Conservation (phyloP, 495 filamentous ascomycete genomes). For the Pseudomonodictys pantanalensis region DNA sequence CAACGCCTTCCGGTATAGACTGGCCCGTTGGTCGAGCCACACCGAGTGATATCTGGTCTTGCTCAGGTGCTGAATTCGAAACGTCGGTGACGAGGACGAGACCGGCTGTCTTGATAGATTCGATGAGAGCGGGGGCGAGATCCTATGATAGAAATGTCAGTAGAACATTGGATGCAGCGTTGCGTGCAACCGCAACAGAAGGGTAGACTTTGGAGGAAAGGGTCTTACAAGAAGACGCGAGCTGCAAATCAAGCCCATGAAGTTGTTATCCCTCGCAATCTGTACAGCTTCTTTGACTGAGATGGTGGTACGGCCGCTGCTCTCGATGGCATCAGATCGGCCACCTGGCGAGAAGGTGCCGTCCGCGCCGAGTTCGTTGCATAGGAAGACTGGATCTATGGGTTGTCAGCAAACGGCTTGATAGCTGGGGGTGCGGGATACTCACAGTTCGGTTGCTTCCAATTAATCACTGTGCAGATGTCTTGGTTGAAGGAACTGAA, state of each 20-base stretch:
- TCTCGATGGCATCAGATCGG: slow-evolving; percentile 49
- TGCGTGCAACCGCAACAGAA: slow-evolving; percentile 30
- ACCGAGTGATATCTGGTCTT: slow-evolving; percentile 36
- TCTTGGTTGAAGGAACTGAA: slow-evolving; percentile 88
- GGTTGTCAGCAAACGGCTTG: slow-evolving; percentile 2
- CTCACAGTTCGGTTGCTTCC: slow-evolving; percentile 97
- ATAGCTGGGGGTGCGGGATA: background rate
- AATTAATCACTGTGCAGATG: slow-evolving; percentile 90
- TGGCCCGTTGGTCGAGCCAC: slow-evolving; percentile 44
- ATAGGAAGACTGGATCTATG: slow-evolving; percentile 83
- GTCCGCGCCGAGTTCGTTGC: slow-evolving; percentile 77
- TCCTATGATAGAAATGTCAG: slow-evolving; percentile 53
- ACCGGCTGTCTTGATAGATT: slow-evolving; percentile 90
- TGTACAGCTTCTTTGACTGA: slow-evolving; percentile 93
- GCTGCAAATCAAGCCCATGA: slow-evolving; percentile 93
- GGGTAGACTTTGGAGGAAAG: background rate
- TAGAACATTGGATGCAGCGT: too few relatives aligned
- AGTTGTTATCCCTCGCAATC: slow-evolving; percentile 92
- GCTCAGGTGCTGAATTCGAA: slow-evolving; percentile 45
- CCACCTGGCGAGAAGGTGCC: slow-evolving; percentile 19
- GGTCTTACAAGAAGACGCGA: slow-evolving; percentile 74
- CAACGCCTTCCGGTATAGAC: slow-evolving; percentile 64
- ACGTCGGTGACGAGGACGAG: slow-evolving; percentile 90
- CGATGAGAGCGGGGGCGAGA: slow-evolving; percentile 85
- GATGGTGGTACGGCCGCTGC: slow-evolving; percentile 66